These are phyloP conservation scores for Leishmania martiniquensis DNA, from an alignment of 208 protist genomes.

Conservation along the genomic window DNA sequence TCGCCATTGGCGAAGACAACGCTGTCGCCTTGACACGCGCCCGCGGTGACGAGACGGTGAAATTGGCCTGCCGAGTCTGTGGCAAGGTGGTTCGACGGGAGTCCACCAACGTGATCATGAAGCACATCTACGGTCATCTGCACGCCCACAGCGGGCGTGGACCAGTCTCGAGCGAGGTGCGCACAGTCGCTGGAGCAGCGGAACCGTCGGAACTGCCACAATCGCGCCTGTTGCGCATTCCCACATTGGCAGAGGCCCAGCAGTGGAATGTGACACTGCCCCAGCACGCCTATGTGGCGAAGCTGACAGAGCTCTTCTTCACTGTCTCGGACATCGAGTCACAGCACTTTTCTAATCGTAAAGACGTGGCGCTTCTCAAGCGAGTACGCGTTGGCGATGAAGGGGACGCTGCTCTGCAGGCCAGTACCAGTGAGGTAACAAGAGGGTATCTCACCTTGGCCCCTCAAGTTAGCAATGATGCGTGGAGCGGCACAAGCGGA, in stretches of 20 bases:
- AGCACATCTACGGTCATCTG: slow-evolving; percentile 54
- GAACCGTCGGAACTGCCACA: background rate
- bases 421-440: background rate
- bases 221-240: slow-evolving; percentile 6
- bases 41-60: slow-evolving; percentile 17
- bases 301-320: slow-evolving; percentile 40
- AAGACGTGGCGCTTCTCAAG: slow-evolving; percentile 25
- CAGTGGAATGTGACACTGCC: slow-evolving; percentile 54
- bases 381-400: background rate
- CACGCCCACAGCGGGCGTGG: background rate
- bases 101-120: slow-evolving; percentile 37
- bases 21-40: background rate
- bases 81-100: slow-evolving; percentile 44
- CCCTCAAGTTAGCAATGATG: background rate
- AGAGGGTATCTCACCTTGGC: background rate
- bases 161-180: background rate
- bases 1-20: background rate
- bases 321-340: slow-evolving; percentile 5
- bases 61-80: slow-evolving; percentile 63
- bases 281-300: slow-evolving; percentile 40
- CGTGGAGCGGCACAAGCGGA: background rate
- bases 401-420: background rate
- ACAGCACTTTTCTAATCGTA: slow-evolving; percentile 9
- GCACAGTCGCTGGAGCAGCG: background rate
- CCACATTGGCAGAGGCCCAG: slow-evolving; percentile 30